Conservation (phyloP, 2,329 filamentous ascomycete species). For the Cercospora zeina region DNA sequence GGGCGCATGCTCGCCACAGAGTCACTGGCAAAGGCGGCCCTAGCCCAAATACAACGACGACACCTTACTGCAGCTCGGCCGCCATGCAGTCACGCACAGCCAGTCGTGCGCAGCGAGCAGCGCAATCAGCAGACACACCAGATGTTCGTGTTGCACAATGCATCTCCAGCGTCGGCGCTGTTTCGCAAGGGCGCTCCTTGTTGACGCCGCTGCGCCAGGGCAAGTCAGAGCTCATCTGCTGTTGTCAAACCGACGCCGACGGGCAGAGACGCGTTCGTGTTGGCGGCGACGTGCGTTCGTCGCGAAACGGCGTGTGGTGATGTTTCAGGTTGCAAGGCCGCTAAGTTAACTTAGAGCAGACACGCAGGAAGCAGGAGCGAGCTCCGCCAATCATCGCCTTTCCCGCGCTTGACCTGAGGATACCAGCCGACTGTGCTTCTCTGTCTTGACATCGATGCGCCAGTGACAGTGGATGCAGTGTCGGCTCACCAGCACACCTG, state of each 20-base stretch:
- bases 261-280: constrained; percentile 15
- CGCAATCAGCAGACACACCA: constrained; percentile 20
- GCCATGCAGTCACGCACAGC: constrained; percentile 12
- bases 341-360: not conserved
- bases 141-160: constrained; percentile 14
- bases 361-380: constrained; percentile 6
- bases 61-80: constrained; percentile 20
- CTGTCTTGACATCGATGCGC: constrained; percentile 9
- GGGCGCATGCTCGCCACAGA: constrained; percentile 7
- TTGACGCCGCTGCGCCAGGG: constrained; percentile 19
- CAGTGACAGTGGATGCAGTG: constrained; percentile 10
- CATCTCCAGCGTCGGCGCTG: constrained; percentile 13
- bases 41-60: constrained; percentile 16
- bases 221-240: constrained; percentile 16
- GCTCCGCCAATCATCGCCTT: constrained; percentile 6
- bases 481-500: constrained; percentile 6
- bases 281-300: constrained; percentile 12
- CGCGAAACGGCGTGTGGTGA: constrained; percentile 16
- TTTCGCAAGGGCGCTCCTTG: constrained; percentile 23
- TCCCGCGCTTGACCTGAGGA: not conserved
- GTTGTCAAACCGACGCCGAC: constrained; percentile 7
- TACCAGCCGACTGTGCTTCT: not conserved
- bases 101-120: constrained; percentile 13
- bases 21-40: constrained; percentile 19
- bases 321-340: constrained; percentile 17